Base-by-base conservation (phyloP, 495 filamentous ascomycete species). In the Pyrenula massariospora region DNA sequence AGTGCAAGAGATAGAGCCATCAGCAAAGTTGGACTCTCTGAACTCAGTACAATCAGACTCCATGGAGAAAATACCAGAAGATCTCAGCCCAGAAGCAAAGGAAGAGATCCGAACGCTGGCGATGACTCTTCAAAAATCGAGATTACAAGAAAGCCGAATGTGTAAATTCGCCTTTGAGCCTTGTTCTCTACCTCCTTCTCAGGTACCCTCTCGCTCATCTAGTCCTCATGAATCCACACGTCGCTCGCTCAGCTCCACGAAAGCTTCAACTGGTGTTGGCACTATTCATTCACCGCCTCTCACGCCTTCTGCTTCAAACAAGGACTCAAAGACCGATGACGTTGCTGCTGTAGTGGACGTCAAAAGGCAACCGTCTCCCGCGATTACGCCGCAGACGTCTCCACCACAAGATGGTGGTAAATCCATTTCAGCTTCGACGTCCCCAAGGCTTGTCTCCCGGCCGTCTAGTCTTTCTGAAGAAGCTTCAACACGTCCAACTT, bases 281-380 rank as follows among this genome's bases (percentile, higher is more conserved):
- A 77, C 84, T 51, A 84, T 91, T 75, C 85, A 92, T 60, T 93
- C 91, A 12, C 93, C 93, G 58, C 91, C 89, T 22, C 79, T 97
- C 12, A 95, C 92, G 2, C 92, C 93, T 25, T 84, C 90, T 25
- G 88, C 81, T 12, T 89, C 88, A 48, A 81, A 79, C 55, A 72
- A 72, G 60, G 82, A 83, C 59, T 59, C 61, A 52, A 68, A 65
- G 57, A 25, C 65, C 50, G 62, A 54, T 24, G 71, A 71, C 10
- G 21, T n/a, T 25, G 8, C 36, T 8, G 52, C 61, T n/a, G 62
- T 62, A 3, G 51, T 66, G 19, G 62, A 66, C 54, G 57, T 63
- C 22, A 61, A 60, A 24, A 63, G 68, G 60, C 62, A 67, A 54
- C 48, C 67, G 80, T 73, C 77, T 24, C 68, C 81, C 56, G 77